Conservation (phyloP, 2,329 filamentous ascomycete species). For the Lomentospora prolificans region DNA sequence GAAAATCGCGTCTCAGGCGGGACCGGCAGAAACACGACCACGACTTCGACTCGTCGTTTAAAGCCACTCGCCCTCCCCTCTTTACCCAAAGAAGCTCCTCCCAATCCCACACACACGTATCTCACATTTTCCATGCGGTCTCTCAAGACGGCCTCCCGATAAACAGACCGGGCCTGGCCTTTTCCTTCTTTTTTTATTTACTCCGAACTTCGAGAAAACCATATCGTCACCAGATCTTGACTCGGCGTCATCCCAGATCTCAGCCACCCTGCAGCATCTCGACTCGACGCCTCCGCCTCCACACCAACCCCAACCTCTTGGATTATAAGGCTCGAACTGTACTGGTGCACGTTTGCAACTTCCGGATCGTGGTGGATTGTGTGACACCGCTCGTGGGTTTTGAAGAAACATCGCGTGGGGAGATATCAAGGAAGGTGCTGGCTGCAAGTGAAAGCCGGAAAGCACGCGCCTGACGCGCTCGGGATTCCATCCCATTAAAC, state of each 20-base stretch:
- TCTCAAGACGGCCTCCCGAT: not conserved
- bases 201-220: not conserved
- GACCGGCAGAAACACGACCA: constrained; percentile 5
- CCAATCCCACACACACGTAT: not conserved
- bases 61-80: constrained; percentile 5
- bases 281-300: not conserved
- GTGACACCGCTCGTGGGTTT: not conserved
- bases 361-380: not conserved
- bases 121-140: not conserved
- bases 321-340: constrained; percentile 6
- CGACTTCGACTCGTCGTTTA: not conserved
- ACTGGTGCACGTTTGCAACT: not conserved
- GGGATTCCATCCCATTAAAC: constrained; percentile 8
- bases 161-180: not conserved
- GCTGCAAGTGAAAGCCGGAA: constrained; percentile 3
- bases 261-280: not conserved
- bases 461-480: constrained; percentile 8
- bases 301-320: not conserved
- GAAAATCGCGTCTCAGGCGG: constrained; percentile 8
- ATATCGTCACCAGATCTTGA: not conserved
- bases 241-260: not conserved
- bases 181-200: constrained; percentile 1
- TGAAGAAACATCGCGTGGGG: not conserved
- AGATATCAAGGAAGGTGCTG: not conserved
- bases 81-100: not conserved